These are phyloP conservation scores for Podila epigama DNA, from an alignment of 192 early-diverging fungal species.

Conservation along the genomic window DNA sequence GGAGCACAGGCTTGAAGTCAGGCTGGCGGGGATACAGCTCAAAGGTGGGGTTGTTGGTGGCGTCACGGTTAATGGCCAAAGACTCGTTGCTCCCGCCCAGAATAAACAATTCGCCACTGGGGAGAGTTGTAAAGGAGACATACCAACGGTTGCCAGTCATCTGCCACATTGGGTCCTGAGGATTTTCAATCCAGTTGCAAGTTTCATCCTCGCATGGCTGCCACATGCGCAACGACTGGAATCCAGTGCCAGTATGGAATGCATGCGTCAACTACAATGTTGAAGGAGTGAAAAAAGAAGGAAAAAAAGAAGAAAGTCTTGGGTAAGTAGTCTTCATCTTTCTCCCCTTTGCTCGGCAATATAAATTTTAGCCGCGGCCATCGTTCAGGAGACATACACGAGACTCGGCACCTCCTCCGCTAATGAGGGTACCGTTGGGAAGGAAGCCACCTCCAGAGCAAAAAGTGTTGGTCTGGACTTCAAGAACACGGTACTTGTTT, in stretches of 20 bases:
- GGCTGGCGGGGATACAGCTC: conserved; percentile 49
- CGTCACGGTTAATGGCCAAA: conserved; percentile 50
- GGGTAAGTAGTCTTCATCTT: too few species aligned
- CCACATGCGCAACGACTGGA: conserved; percentile 55
- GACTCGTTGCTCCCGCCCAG: conserved; percentile 61
- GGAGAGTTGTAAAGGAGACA: conserved; percentile 30
- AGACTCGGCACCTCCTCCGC: conserved; percentile 57
- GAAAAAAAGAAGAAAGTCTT: not conserved
- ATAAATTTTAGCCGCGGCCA: too few species aligned
- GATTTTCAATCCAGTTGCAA: conserved; percentile 57
- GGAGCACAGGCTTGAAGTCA: conserved; percentile 34
- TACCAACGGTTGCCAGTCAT: conserved; percentile 49
- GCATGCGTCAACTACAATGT: conserved; percentile 48
- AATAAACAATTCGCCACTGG: conserved; percentile 59
- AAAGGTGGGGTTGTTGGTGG: conserved; percentile 57
- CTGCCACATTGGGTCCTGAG: conserved; percentile 39
- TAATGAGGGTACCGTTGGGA: conserved; percentile 60
- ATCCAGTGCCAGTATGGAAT: conserved; percentile 47
- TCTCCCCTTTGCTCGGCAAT: too few species aligned
- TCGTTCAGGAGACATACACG: too few species aligned
- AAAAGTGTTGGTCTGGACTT: conserved; percentile 63
- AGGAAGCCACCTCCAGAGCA: conserved; percentile 66
- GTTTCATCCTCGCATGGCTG: conserved; percentile 54
- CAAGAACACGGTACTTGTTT: conserved; percentile 51
- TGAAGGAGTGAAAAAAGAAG: too few species aligned